Evolutionary conservation across 139 green algal genomes (phyloP).

Genomic region (Desmodesmus armatus): DNA sequence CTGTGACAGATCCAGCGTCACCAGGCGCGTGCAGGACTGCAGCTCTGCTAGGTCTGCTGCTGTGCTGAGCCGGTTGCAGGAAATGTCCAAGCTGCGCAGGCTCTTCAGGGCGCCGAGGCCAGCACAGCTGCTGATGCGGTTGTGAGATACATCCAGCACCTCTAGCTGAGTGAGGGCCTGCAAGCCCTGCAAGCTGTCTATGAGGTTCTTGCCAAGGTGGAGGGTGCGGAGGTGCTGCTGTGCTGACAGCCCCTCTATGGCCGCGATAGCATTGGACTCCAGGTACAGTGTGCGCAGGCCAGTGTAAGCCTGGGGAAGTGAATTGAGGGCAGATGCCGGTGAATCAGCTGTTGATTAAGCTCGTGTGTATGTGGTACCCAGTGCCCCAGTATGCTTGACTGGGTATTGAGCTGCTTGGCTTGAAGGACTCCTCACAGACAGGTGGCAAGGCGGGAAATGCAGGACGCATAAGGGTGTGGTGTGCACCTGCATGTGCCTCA

Average conservation of each 20-base stretch:
- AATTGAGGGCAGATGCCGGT: background rate
- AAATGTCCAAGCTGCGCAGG: slow-evolving; percentile 66
- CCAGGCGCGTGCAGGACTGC: slow-evolving; percentile 51
- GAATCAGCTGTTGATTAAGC: background rate
- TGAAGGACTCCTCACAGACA: background rate
- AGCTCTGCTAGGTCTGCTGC: slow-evolving; percentile 59
- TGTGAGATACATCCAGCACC: slow-evolving; percentile 76
- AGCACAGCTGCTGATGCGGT: slow-evolving; percentile 62
- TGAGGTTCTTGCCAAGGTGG: slow-evolving; percentile 77
- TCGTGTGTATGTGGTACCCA: background rate
- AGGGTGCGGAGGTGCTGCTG: slow-evolving; percentile 73
- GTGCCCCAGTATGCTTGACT: background rate
- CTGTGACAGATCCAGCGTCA: slow-evolving; percentile 67
- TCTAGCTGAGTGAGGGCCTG: slow-evolving; percentile 59
- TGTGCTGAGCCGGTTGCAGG: slow-evolving; percentile 64
- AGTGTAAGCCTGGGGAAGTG: slow-evolving; percentile 72
- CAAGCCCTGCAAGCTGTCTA: slow-evolving; percentile 60
- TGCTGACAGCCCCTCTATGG: slow-evolving; percentile 66
- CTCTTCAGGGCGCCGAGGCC: slow-evolving; percentile 56
- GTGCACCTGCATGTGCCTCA: background rate
- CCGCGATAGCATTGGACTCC: slow-evolving; percentile 75
- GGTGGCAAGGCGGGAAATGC: background rate
- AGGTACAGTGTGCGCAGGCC: slow-evolving; percentile 83
- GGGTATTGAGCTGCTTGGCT: background rate
- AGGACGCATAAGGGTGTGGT: background rate